These are phyloP conservation scores for Pseudonitzschia delicatissima DNA, from an alignment of 108 stramenopile genomes.

Conservation along the genomic window DNA sequence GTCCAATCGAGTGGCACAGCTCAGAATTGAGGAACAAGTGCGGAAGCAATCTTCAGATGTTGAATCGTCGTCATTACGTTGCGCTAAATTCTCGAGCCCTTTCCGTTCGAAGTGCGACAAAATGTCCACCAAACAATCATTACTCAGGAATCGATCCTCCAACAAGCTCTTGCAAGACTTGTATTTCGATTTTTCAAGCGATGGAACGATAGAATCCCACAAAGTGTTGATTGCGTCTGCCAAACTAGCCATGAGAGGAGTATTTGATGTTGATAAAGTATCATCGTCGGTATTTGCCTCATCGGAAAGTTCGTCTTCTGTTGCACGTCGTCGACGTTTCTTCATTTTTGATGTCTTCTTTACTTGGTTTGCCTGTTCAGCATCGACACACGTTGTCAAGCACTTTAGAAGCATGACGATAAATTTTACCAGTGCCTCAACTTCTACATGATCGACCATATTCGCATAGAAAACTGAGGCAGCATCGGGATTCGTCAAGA, in stretches of 20 bases:
- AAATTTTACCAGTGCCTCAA: slow-evolving; percentile 78
- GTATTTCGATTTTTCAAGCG: slow-evolving; percentile 7
- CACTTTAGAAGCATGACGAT: slow-evolving; percentile 79
- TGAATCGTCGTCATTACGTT: slow-evolving; percentile 12
- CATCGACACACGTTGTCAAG: slow-evolving; percentile 41
- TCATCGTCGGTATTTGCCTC: slow-evolving; percentile 10
- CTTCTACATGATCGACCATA: slow-evolving; percentile 52
- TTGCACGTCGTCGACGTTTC: slow-evolving; percentile 20
- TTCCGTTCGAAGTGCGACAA: slow-evolving; percentile 63
- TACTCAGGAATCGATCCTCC: slow-evolving; percentile 46
- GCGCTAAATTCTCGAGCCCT: slow-evolving; percentile 17
- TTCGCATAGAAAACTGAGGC: slow-evolving; percentile 86
- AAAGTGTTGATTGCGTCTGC: slow-evolving; percentile 58
- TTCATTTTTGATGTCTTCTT: slow-evolving; percentile 1
- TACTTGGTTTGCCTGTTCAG: slow-evolving; percentile 33
- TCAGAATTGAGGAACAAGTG: slow-evolving; percentile 52
- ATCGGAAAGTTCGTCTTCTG: slow-evolving; percentile 26
- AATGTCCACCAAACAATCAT: slow-evolving; percentile 43
- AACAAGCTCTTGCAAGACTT: slow-evolving; percentile 37
- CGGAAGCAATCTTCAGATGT: slow-evolving; percentile 40
- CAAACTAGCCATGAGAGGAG: slow-evolving; percentile 59
- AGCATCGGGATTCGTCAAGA: slow-evolving; percentile 70
- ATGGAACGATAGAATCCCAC: slow-evolving; percentile 57
- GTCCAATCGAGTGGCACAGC: slow-evolving; percentile 54
- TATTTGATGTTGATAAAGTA: slow-evolving; percentile 40